Evolutionary conservation across 2,329 filamentous ascomycete genomes (phyloP).

Genomic region (Metarhizium rileyi): DNA sequence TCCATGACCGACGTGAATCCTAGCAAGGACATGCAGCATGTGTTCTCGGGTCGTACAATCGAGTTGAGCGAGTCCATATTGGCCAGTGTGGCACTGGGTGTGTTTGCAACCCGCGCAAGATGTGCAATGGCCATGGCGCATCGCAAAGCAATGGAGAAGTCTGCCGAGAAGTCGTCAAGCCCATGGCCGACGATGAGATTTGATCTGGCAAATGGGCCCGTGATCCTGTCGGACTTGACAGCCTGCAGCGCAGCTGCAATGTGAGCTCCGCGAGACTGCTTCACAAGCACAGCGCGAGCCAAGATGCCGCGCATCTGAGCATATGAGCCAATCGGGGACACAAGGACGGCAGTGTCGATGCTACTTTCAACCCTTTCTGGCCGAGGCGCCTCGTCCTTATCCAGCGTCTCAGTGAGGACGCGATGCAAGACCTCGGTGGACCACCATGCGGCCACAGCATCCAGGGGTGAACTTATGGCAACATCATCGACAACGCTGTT

Average conservation of each 20-base stretch:
- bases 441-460: slow-evolving; percentile 87
- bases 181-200: slow-evolving; percentile 36
- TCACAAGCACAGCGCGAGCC: slow-evolving; percentile 45
- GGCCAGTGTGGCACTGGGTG: slow-evolving; percentile 23
- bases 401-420: slow-evolving; percentile 55
- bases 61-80: slow-evolving; percentile 39
- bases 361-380: slow-evolving; percentile 24
- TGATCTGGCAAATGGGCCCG: slow-evolving; percentile 15
- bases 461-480: slow-evolving; percentile 75
- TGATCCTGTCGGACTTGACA: slow-evolving; percentile 25
- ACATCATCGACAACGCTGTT: slow-evolving; percentile 77
- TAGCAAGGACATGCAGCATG: slow-evolving; percentile 42
- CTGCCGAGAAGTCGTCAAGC: slow-evolving; percentile 33
- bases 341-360: slow-evolving; percentile 59
- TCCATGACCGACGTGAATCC: slow-evolving; percentile 50
- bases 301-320: slow-evolving; percentile 53
- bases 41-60: slow-evolving; percentile 33
- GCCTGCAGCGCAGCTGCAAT: slow-evolving; percentile 48
- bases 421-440: slow-evolving; percentile 65
- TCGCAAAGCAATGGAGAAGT: slow-evolving; percentile 46
- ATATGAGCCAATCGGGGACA: slow-evolving; percentile 69
- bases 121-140: slow-evolving; percentile 54
- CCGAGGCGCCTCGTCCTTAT: slow-evolving; percentile 30
- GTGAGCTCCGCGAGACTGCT: slow-evolving; percentile 43
- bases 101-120: slow-evolving; percentile 35